Percentiles rank a stretch among this genome's conserved stretches.
phyloP scores from a whole-genome alignment of 2,329 filamentous ascomycete species.

The Venturia aucupariae region DNA sequence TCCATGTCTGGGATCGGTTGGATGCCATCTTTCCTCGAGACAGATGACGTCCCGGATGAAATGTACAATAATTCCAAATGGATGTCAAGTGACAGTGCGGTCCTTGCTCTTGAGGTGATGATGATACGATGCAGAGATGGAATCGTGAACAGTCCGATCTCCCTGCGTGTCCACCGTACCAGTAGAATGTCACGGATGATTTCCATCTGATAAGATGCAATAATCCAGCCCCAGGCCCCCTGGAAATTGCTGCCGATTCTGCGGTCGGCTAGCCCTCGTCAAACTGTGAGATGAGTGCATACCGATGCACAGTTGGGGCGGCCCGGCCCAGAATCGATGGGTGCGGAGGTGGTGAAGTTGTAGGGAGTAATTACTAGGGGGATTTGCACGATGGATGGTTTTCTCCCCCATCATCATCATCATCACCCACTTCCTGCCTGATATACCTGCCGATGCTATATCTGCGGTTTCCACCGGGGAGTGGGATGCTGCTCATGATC shows the following conservation, averaged over 20 bases:
- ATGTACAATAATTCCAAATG: too few relatives aligned
- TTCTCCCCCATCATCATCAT: too few relatives aligned
- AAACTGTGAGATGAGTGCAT: not conserved
- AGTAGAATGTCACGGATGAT: not conserved
- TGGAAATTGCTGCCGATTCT: not conserved
- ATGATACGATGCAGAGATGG: not conserved
- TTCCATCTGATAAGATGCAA: not conserved
- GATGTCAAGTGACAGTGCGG: too few relatives aligned
- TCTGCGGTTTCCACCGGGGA: not conserved
- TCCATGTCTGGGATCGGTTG: too few relatives aligned
- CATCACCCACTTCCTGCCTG: not conserved
- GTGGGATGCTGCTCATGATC: not conserved
- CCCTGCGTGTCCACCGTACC: not conserved
- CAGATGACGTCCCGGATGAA: too few relatives aligned
- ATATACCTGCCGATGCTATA: not conserved
- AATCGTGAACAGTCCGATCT: not conserved
- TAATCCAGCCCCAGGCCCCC: too few relatives aligned
- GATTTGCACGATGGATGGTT: not conserved
- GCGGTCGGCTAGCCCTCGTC: not conserved
- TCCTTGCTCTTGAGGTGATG: not conserved
- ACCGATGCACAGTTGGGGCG: not conserved
- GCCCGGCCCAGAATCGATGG: not conserved
- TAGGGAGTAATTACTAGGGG: not conserved
- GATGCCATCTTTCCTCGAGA: too few relatives aligned
- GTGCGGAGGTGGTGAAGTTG: not conserved